Evolutionary conservation across 129 eudicot species (phyloP), one percentile per base, ranked within the genome.

Genomic region (Tagetes erecta): DNA sequence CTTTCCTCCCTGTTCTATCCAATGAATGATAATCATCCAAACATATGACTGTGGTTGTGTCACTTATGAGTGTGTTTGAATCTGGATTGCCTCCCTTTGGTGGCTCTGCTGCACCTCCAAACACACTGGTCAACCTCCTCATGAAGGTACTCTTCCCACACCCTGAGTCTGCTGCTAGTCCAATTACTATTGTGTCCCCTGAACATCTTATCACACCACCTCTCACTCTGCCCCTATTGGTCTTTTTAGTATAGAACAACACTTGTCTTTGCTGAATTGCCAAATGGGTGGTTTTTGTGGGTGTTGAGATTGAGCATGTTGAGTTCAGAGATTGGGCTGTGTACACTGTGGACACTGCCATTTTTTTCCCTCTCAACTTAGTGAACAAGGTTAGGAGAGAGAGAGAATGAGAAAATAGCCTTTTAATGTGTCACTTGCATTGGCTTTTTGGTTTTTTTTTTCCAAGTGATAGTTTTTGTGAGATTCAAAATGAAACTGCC

Each of bases 121-220:
- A 93, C 51, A 93, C 98, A 80, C 96, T 90, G 1, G 98, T 93
- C 52, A 93, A 71, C 76, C 98, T 84, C 78, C 98, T 83, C 98
- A 93, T 93, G 84, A 93, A 93, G 39, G 98, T 93, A 70, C 95
- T 87, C 76, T 93, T 93, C 8, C 98, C 98, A 78, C 98, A 93
- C 31, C 98, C 98, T n/a, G 98, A 93, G 79, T 93, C 98, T 1
- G 98, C 98, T 40, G 98, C 98, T 44, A 92, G 79, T 4, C 98
- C 98, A 65, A 92, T 90, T 70, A 92, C 95, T 63, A 92, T 80
- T 41, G 98, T 86, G 67, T 78, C 86, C 47, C 74, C 86, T 35
- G 95, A 57, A 69, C 98, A 92, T 68, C 88, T 82, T 76, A 87
- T 84, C 14, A 34, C 81, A 31, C 67, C 64, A 10, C 78, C 57